A percentile compares a stretch with the other conserved stretches of the same genome.
phyloP scores from a whole-genome alignment of 768 basidiomycete species.

The Mrakia frigida region DNA sequence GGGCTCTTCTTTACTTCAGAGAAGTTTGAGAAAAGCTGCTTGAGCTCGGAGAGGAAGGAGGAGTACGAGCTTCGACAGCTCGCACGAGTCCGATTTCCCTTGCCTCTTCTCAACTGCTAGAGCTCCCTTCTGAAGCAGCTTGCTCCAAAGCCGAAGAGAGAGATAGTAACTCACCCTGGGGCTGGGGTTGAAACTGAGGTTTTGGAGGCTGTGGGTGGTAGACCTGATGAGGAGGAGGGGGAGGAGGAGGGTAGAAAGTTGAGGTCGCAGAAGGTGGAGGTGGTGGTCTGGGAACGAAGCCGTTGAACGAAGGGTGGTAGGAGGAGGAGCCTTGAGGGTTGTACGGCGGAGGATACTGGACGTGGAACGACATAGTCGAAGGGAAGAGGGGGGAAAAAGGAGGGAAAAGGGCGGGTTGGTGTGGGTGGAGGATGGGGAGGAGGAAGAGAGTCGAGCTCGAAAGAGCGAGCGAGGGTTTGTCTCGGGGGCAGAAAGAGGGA shows the following conservation, averaged over 20 bases:
- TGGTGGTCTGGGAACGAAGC: neutral
- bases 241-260: neutral
- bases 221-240: neutral
- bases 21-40: neutral
- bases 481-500: too few relatives aligned
- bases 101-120: neutral
- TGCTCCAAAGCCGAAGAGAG: neutral
- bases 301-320: too few relatives aligned
- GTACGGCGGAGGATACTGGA: too few relatives aligned
- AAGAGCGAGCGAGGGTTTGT: too few relatives aligned
- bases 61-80: neutral
- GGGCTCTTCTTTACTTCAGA: too few relatives aligned
- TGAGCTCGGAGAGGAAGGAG: neutral
- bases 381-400: neutral
- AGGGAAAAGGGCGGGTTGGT: neutral
- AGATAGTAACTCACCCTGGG: neutral
- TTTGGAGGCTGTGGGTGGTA: neutral
- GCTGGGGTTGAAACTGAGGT: neutral
- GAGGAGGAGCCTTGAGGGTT: too few relatives aligned
- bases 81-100: conserved; percentile 13
- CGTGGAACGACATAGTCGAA: neutral
- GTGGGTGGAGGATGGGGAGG: neutral
- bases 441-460: neutral
- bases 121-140: too few relatives aligned
- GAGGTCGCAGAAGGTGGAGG: neutral